Evolutionary conservation across 495 filamentous ascomycete species (phyloP), one percentile per base, ranked within the genome.

Genomic region (Clohesyomyces aquaticus): DNA sequence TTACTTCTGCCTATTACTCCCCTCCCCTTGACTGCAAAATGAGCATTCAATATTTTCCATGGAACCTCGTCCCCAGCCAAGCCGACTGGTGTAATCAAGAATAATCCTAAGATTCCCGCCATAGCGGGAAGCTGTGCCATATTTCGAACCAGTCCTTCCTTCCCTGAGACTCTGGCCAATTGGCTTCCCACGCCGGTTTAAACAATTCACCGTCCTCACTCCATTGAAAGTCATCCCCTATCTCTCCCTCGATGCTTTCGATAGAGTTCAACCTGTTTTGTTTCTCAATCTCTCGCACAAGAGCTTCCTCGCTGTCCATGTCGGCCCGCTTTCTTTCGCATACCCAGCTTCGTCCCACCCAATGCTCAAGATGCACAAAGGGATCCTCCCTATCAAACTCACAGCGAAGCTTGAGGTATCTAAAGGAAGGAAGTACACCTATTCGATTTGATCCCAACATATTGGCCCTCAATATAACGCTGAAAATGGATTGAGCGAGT

Each of bases 401-500:
- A 47, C 8, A 47, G 11, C 21, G 10, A 4, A 49, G 3, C 14
- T 22, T 49, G 18, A 49, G 21, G 19, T 49, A 23, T 49, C 21
- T n/a, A 25, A 49, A 49, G 4, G 46, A 49, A 22, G 46, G 46
- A 6, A 23, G 2, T 2, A 49, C 23, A 8, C 53, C 53, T 23
- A 2, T 28, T 56, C 53, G 53, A 2, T 14, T 25, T 4, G 53
- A 28, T n/a, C n/a, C n/a, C n/a, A n/a, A n/a, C 12, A 28, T 28
- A 29, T 56, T 56, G 3, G 53, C 53, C 43, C 29, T 35, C 3
- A 56, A 25, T n/a, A 56, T 56, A 19, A 56, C 12, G 2, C 9
- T 28, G 53, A 56, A 56, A 4, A 56, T 42, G 53, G 53, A 10
- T 56, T 56, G 53, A 4, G 53, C 53, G 8, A 16, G 53, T 42